Evolutionary conservation across 257 asterid species (phyloP).

Genomic region (Przewalskia tangutica): DNA sequence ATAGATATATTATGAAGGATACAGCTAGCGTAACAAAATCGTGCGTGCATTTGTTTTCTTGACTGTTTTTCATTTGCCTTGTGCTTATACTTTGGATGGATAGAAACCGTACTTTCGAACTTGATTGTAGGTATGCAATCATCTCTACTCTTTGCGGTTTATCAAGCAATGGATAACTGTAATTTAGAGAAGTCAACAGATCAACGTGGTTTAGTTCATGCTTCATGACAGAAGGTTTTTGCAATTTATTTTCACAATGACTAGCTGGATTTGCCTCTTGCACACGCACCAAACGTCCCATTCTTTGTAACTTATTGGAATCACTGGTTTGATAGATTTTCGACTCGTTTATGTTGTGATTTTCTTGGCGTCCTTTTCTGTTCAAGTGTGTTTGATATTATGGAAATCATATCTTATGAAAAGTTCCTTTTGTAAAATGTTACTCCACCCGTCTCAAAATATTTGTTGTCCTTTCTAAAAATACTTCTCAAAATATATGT

Average conservation of each 20-base stretch:
- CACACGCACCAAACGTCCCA: not conserved
- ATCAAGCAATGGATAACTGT: not conserved
- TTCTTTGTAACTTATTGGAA: not conserved
- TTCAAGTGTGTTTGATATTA: not conserved
- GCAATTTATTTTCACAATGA: not conserved
- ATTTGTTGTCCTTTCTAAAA: too few relatives aligned
- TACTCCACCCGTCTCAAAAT: too few relatives aligned
- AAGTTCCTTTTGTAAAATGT: not conserved
- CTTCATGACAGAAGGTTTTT: not conserved
- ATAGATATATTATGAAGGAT: not conserved
- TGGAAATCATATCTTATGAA: not conserved
- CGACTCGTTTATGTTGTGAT: too few relatives aligned
- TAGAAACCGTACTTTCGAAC: too few relatives aligned
- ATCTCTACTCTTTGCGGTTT: not conserved
- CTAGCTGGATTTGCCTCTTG: not conserved
- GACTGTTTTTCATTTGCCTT: not conserved
- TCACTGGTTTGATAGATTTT: not conserved
- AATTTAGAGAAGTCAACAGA: not conserved
- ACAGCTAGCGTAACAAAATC: not conserved
- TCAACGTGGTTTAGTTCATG: not conserved
- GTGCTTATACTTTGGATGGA: not conserved
- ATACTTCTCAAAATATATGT: too few relatives aligned
- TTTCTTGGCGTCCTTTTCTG: not conserved
- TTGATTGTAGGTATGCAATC: not conserved
- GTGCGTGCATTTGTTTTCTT: not conserved